These are phyloP conservation scores for Geotrichum histeridarum DNA, from an alignment of 1,139 yeast genomes.

Conservation along the genomic window DNA sequence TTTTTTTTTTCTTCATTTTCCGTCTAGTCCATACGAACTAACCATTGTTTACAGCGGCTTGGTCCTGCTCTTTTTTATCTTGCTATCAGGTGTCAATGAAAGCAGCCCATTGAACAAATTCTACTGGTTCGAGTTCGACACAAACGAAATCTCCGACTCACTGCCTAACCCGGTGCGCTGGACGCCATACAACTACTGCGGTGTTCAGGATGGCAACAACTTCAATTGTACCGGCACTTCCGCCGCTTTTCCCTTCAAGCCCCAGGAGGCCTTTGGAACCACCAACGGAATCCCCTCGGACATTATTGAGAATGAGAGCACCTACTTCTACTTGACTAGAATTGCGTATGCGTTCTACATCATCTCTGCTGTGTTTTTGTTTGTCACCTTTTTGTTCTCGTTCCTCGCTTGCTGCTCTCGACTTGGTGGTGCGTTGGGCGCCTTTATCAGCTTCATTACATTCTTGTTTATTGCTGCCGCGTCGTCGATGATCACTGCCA, in stretches of 20 bases:
- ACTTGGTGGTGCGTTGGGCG: constrained; percentile 35
- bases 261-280: constrained; percentile 51
- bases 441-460: constrained; percentile 41
- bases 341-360: constrained; percentile 65
- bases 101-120: constrained; percentile 49
- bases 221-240: constrained; percentile 44
- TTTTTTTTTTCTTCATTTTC: background rate
- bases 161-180: constrained; percentile 47
- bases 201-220: constrained; percentile 38
- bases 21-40: no score
- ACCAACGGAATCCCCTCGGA: constrained; percentile 44
- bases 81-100: constrained; percentile 57
- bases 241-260: constrained; percentile 67
- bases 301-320: constrained; percentile 44
- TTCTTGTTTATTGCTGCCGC: constrained; percentile 52
- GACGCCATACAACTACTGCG: constrained; percentile 69
- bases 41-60: constrained; percentile 37
- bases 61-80: constrained; percentile 56
- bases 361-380: constrained; percentile 53
- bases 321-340: constrained; percentile 60
- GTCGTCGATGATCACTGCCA: constrained; percentile 61
- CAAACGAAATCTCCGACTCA: constrained; percentile 52
- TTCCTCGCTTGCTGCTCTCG: constrained; percentile 35
- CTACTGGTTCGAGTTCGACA: constrained; percentile 69
- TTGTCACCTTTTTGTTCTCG: constrained; percentile 45